Base-by-base conservation (phyloP, 1,284 basidiomycete species). In the Sutorius eximius region DNA sequence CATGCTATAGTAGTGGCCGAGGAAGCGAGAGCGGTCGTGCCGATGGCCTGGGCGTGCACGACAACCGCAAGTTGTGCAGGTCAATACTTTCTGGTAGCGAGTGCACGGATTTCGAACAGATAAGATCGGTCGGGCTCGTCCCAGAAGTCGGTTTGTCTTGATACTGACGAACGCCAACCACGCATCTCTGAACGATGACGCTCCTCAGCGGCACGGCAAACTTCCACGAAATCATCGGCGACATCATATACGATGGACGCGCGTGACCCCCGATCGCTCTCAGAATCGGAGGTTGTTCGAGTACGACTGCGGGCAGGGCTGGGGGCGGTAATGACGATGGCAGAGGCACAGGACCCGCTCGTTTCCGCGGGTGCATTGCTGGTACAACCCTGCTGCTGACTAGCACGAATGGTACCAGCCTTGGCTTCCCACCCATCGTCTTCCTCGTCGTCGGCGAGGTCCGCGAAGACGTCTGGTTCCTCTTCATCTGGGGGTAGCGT, bases 391-490 rank as follows among this genome's bases (percentile, higher is more conserved):
- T 80, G 82, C 59, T 80, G 73, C 59, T 80, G 73, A 64, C 71
- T 79, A 42, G 85, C 87, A 52, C 89, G 88, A 56, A 94, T 91
- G 1, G 92, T 93, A 30, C 83, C 86, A 18, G 83, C 85, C 62
- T 87, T 87, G 43, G 75, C 77, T 68, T 83, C 84, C 87, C 86
- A 89, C 29, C 72, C 78, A 53, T 85, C 82, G 24, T 78, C 78
- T 60, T 91, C 85, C 69, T 93, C 91, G 64, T 94, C 92, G 61
- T 95, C 93, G 7, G 89, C 91, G 52, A 93, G 81, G 59, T 89
- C 89, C 44, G 90, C 94, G 70, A 95, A 95, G 15, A 95, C 89
- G 66, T 97, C 94, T 13, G 91, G 89, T 69, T 96, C 94, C 40
- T 95, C 93, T 64, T 96, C 93, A 56, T 95, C 95, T 9, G 90